Base-by-base conservation (phyloP, 805 yeast species). In the Cyberlindnera suaveolens region DNA sequence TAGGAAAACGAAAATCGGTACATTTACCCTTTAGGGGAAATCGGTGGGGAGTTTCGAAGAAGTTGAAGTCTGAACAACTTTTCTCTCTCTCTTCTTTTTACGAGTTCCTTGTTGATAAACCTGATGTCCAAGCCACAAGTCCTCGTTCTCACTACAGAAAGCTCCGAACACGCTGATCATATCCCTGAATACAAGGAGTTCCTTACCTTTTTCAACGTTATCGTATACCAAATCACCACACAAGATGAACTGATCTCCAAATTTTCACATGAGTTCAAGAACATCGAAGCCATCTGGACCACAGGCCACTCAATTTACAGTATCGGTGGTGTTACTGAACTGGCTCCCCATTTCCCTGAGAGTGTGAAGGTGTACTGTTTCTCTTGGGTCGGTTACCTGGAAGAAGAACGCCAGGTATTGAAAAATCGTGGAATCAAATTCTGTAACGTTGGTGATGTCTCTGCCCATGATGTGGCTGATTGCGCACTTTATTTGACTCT, bases 401-500 rank as follows among this genome's bases (percentile, higher is more conserved):
- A 68, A 38, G 74, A 72, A 44, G 79, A 78, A 52, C 72, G 69
- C 1, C 46, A 53, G 8, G 68, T 58, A 5, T 60, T 81, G 61
- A 59, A 63, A 26, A 65, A 63, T 26, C 65, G 71, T 19, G 74
- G 72, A 11, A 75, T 85, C 27, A 53, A 63, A n/a, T 67, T 85
- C 48, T 77, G 85, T 49, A 82, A 85, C 58, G 80, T 80, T 44
- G 75, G 85, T 46, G 65, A 74, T 14, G 68, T 67, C 34, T 78
- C 82, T 0, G 76, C 84, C 1, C 75, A 69, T 32, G 81, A 84
- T 13, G 95, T 85, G 20, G 85, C 90, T 3, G 93, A 85, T 50
- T 63, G 79, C 43, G 90, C 82, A 3, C 62, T 83, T 35, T 73
- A 67, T 54, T 69, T 80, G 51, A 66, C 84, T 0, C 57, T 85